These are phyloP conservation scores for Didymella keratinophila DNA, from an alignment of 2,329 filamentous ascomycete species.

Conservation along the genomic window DNA sequence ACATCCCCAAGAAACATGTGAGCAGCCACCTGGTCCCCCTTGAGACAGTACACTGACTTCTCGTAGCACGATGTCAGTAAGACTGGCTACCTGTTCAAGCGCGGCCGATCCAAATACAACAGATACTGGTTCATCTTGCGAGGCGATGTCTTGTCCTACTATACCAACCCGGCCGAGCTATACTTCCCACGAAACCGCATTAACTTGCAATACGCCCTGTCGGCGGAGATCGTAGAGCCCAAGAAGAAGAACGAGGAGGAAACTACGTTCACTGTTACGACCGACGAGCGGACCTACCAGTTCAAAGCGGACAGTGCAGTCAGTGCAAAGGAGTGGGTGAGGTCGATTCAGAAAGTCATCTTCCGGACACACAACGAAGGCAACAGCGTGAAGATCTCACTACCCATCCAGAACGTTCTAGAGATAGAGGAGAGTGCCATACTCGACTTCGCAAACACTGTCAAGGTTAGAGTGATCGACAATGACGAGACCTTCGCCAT, in stretches of 20 bases:
- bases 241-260: slow-evolving; percentile 76
- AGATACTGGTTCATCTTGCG: slow-evolving; percentile 94
- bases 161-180: slow-evolving; percentile 79
- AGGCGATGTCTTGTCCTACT: slow-evolving; percentile 91
- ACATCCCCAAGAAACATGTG: slow-evolving; percentile 91
- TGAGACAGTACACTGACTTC: slow-evolving; percentile 28
- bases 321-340: slow-evolving; percentile 96
- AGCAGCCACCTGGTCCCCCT: slow-evolving; percentile 40
- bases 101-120: slow-evolving; percentile 86
- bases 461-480: slow-evolving; percentile 91
- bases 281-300: slow-evolving; percentile 81
- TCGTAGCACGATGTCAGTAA: slow-evolving; percentile 67
- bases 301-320: slow-evolving; percentile 87
- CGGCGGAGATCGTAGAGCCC: slow-evolving; percentile 74
- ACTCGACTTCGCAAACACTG: slow-evolving; percentile 89
- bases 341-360: slow-evolving; percentile 90
- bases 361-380: slow-evolving; percentile 96
- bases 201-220: slow-evolving; percentile 89
- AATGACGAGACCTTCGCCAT: slow-evolving; percentile 94
- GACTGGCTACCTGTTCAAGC: slow-evolving; percentile 87
- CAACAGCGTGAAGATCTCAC: slow-evolving; percentile 93
- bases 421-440: slow-evolving; percentile 93
- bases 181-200: slow-evolving; percentile 95
- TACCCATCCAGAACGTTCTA: slow-evolving; percentile 87
- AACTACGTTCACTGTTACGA: slow-evolving; percentile 80